Conservation (phyloP, 305 asterid genomes). For the Fraxinus nigra region DNA sequence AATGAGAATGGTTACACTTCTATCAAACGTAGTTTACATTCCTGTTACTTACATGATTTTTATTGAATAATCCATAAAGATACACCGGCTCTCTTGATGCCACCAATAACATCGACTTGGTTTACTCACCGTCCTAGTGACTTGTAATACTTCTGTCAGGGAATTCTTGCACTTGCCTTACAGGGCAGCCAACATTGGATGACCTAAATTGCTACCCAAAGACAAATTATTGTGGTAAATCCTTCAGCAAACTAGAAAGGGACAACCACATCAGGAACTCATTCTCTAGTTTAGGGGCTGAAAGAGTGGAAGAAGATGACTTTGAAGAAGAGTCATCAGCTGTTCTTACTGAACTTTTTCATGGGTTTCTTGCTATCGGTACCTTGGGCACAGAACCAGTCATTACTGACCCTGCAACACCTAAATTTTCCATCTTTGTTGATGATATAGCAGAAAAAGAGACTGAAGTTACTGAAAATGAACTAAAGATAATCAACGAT, state of each 20-base stretch:
- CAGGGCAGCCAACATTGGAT: slow-evolving; percentile 66
- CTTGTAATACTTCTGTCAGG: slow-evolving; percentile 25
- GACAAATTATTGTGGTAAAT: slow-evolving; percentile 44
- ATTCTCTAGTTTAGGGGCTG: slow-evolving; percentile 56
- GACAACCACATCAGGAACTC: slow-evolving; percentile 59
- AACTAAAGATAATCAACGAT: slow-evolving; percentile 72
- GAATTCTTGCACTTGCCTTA: slow-evolving; percentile 40
- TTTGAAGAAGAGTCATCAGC: slow-evolving; percentile 52
- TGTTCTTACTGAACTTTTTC: slow-evolving; percentile 27
- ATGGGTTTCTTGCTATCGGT: neutral
- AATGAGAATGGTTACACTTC: neutral
- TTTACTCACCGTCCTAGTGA: slow-evolving; percentile 10
- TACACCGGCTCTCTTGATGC: neutral
- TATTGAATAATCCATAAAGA: neutral
- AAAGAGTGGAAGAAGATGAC: slow-evolving; percentile 49
- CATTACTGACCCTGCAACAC: slow-evolving; percentile 60
- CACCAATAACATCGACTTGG: neutral
- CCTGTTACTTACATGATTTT: neutral
- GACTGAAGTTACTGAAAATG: slow-evolving; percentile 72
- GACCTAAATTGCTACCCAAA: slow-evolving; percentile 60
- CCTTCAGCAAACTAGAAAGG: slow-evolving; percentile 47
- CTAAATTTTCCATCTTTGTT: slow-evolving; percentile 67
- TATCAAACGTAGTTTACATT: neutral
- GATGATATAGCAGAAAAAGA: slow-evolving; percentile 82
- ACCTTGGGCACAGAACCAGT: slow-evolving; percentile 44